Base-by-base conservation (phyloP, 148 eudicot species). In the Cornus kousa region DNA sequence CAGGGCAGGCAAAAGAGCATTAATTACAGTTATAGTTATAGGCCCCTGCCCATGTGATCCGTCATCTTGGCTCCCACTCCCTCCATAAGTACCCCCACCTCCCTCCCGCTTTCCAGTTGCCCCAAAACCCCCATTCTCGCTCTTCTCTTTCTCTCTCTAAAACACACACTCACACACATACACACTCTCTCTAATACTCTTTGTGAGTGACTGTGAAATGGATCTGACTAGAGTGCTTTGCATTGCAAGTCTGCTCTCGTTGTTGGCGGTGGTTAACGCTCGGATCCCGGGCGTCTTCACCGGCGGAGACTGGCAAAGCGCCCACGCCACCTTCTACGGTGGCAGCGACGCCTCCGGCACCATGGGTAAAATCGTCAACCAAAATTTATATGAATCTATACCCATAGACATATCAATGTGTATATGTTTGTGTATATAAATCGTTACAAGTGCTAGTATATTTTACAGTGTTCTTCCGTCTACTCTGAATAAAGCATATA, bases 311-410 rank as follows among this genome's bases (percentile, higher is more conserved):
- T 90, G 93, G 96, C 76, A 83, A n/a, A 46, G 40, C 73, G 93
- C 96, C 71, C 96, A 92, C 74, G 96, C 96, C 81, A 90, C 92
- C 80, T 91, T 91, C 87, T 91, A 91, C 48, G 94, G 94, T 24
- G 89, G 90, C 66, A 79, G 79, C 43, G 94, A 91, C 59, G 94
- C 94, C 68, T 91, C 94, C 60, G 94, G 94, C 73, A 91, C 94
- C 33, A 89, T 89, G 92, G 94, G 94, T 91, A 79, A 23, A 2
- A 7, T 46, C 12, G 23, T 65, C 46, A 62, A 40, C 32, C 22
- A 17, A 43, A 35, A 19, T 9, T 17, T 57, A 22, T 33, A 43
- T 12, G 5, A 66, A 59, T 10, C 9, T n/a, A 64, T 10, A 28
- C 19, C 2, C 4, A 19, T 64, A 23, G 7, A 16, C 6, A 9